Percentiles rank a stretch among this genome's conserved stretches.
Evolutionary conservation across 108 stramenopile species (phyloP).

Genomic region (Skeletonema costatum): DNA sequence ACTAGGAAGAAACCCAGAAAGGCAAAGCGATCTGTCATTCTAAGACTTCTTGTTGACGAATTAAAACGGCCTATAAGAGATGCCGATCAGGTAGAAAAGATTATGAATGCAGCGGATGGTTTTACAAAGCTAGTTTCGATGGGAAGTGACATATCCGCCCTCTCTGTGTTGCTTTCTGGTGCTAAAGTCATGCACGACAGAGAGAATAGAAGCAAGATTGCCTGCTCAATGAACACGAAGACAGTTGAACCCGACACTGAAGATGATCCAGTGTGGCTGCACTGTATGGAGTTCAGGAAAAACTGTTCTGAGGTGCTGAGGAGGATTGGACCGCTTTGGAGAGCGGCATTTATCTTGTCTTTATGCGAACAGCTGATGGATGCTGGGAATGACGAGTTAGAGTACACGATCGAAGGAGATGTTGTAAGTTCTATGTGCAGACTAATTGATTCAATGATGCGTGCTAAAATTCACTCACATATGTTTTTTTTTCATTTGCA

Average conservation of each 20-base stretch:
- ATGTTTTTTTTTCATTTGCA: background rate
- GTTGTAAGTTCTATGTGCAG: slow-evolving; percentile 42
- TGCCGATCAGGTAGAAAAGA: slow-evolving; percentile 74
- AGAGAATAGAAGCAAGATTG: slow-evolving; percentile 15
- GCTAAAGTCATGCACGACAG: slow-evolving; percentile 48
- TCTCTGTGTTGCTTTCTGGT: slow-evolving; percentile 71
- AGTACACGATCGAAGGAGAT: slow-evolving; percentile 77
- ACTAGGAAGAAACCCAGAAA: slow-evolving; percentile 48
- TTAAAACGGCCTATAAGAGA: slow-evolving; percentile 79
- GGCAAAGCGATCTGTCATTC: slow-evolving; percentile 54
- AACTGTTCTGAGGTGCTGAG: slow-evolving; percentile 54
- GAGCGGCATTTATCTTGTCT: slow-evolving; percentile 73
- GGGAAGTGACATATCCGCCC: slow-evolving; percentile 71
- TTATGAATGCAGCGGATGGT: slow-evolving; percentile 74
- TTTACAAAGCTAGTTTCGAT: slow-evolving; percentile 65
- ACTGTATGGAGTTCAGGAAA: slow-evolving; percentile 80
- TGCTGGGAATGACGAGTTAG: slow-evolving; percentile 34
- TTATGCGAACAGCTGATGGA: slow-evolving; percentile 67
- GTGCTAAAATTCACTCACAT: background rate
- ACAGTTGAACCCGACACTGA: slow-evolving; percentile 61
- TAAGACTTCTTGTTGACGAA: slow-evolving; percentile 69
- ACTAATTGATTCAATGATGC: background rate
- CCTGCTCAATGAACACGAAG: slow-evolving; percentile 61
- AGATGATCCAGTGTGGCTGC: slow-evolving; percentile 75
- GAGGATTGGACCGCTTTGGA: slow-evolving; percentile 71